Base-by-base conservation (phyloP, 768 basidiomycete species). In the Psilocybe tampanensis region DNA sequence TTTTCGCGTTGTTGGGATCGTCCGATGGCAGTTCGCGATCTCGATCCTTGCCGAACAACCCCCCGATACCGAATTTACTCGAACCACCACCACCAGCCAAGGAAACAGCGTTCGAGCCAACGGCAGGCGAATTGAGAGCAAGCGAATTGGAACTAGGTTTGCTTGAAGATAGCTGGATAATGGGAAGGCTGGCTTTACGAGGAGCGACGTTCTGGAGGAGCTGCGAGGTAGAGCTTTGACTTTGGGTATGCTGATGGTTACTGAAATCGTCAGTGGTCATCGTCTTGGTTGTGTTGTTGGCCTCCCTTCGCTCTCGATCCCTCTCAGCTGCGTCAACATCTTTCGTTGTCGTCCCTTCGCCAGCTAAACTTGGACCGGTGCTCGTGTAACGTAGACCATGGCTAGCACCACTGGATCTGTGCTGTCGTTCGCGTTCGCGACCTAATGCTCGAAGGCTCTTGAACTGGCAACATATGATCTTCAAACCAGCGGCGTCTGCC, bases 401-500 rank as follows among this genome's bases (percentile, higher is more conserved):
- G 13, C 23, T 43, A 1, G n/a, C 48, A 22, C 5, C 29, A 29
- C 9, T 29, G 5, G 4, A 50, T 17, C 41, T 19, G 36, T 17
- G 24, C 45, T 44, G 52, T 47, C 13, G 36, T n/a, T 39, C 36
- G 7, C n/a, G 4, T 23, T 52, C n/a, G 24, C 49, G 54, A 32
- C 58, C 54, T 44, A 18, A 18, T 17, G 45, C 11, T 34, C 57
- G 47, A n/a, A 54, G 47, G 8, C 44, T 62, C 42, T 47, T 36
- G 60, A 80, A 80, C 62, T 75, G 78, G 52, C 78, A 69, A 58
- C 78, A 80, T 24, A 81, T 68, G 32, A 80, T 73, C 57, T 58
- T 63, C 61, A 74, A 66, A n/a, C 68, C 71, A 0, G 55, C 56
- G 2, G 55, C 39, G 8, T 69, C 67, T 2, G 70, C 70, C 39